A percentile compares a stretch with the other conserved stretches of the same genome.
Evolutionary conservation across 352 stramenopile species (phyloP).

Genomic region (Pythium diclinum): DNA sequence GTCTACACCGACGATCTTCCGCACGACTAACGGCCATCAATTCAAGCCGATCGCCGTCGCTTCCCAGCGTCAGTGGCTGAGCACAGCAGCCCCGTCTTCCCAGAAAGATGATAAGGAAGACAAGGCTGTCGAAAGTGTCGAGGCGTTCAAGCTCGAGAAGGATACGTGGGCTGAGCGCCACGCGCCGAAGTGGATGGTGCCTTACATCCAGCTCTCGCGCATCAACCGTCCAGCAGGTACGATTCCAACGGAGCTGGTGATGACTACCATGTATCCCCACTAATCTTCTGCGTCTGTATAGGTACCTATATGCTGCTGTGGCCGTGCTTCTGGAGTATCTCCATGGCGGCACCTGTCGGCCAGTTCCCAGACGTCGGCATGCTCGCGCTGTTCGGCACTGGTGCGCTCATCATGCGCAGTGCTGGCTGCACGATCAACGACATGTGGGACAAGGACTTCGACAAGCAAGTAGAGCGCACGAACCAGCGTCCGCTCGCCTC

Average conservation of each 20-base stretch:
- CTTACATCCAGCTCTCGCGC: constrained; percentile 85
- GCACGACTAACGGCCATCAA: not conserved
- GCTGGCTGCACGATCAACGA: constrained; percentile 99
- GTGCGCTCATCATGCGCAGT: constrained; percentile 96
- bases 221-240: constrained; percentile 75
- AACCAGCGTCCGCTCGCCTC: constrained; percentile 93
- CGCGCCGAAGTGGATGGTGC: constrained; percentile 70
- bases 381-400: constrained; percentile 80
- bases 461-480: constrained; percentile 94
- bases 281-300: constrained; percentile 1
- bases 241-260: not conserved
- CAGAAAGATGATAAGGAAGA: constrained; percentile 3
- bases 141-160: constrained; percentile 73
- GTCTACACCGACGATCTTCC: not conserved
- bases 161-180: constrained; percentile 84
- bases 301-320: constrained; percentile 96
- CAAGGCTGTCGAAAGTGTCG: not conserved
- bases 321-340: constrained; percentile 97
- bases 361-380: constrained; percentile 78
- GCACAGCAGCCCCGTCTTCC: constrained; percentile 11
- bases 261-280: not conserved
- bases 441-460: constrained; percentile 98
- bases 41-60: constrained; percentile 6
- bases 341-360: constrained; percentile 86
- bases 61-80: constrained; percentile 11